These are phyloP conservation scores for Botryotinia globosa DNA, from an alignment of 2,329 filamentous ascomycete genomes.

Conservation along the genomic window DNA sequence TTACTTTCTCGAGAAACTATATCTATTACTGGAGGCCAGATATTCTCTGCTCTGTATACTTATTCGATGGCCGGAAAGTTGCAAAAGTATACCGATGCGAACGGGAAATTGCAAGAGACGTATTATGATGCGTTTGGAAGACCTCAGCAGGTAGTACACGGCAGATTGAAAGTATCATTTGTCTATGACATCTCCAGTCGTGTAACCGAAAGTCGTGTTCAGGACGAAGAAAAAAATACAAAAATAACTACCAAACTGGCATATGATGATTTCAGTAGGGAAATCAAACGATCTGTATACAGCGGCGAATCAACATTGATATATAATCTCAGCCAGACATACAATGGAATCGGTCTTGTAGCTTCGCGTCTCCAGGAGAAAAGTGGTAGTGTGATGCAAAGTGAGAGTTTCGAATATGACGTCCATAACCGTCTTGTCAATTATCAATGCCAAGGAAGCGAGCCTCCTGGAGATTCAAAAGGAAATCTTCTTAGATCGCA, in stretches of 20 bases:
- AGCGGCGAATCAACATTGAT: background rate
- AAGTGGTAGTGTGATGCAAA: background rate
- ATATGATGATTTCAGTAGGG: constrained; percentile 15
- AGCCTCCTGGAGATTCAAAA: background rate
- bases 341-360: constrained; percentile 5
- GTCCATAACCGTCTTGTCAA: constrained; percentile 14
- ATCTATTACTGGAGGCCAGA: background rate
- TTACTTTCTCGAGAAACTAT: constrained; percentile 3
- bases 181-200: constrained; percentile 14
- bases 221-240: background rate
- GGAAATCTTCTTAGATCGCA: constrained; percentile 2
- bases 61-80: constrained; percentile 12
- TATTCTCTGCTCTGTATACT: background rate
- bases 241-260: background rate
- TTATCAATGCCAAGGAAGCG: constrained; percentile 6
- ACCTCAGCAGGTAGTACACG: background rate
- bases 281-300: constrained; percentile 8
- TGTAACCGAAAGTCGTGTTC: background rate
- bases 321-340: constrained; percentile 9
- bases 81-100: constrained; percentile 7
- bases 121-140: constrained; percentile 10
- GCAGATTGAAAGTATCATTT: constrained; percentile 4
- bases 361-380: constrained; percentile 1
- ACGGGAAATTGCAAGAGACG: constrained; percentile 4
- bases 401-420: constrained; percentile 16